Conservation (phyloP, 495 filamentous ascomycete genomes). For the Parathielavia hyrcaniae region DNA sequence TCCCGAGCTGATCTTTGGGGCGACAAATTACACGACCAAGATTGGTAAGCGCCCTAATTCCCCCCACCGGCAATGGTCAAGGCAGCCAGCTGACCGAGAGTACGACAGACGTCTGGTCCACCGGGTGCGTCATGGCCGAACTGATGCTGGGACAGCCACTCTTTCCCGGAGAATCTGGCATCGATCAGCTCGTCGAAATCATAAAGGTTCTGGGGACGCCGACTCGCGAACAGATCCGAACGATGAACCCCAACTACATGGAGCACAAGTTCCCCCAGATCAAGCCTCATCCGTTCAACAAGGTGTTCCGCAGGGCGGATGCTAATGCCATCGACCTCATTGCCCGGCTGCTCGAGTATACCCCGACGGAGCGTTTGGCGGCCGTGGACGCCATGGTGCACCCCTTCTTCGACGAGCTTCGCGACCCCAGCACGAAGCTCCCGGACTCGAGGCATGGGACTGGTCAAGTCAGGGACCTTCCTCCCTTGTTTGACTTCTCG, state of each 20-base stretch:
- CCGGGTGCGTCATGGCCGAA: slow-evolving; percentile 98
- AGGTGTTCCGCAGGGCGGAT: slow-evolving; percentile 95
- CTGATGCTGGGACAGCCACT: slow-evolving; percentile 97
- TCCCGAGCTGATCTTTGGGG: slow-evolving; percentile 96
- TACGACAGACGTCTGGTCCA: slow-evolving; percentile 92
- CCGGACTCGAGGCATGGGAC: slow-evolving; percentile 89
- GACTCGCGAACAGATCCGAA: slow-evolving; percentile 97
- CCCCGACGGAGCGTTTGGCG: slow-evolving; percentile 87
- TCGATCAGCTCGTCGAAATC: slow-evolving; percentile 97
- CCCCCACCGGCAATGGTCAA: not conserved
- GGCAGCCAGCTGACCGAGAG: slow-evolving; percentile 9
- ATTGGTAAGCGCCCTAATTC: slow-evolving; percentile 63
- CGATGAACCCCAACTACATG: slow-evolving; percentile 99
- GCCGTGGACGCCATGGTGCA: slow-evolving; percentile 97
- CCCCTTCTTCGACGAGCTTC: slow-evolving; percentile 95
- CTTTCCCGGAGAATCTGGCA: slow-evolving; percentile 98
- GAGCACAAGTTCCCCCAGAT: slow-evolving; percentile 99
- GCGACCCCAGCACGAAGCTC: slow-evolving; percentile 78
- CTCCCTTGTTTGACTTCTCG: slow-evolving; percentile 85
- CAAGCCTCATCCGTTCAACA: slow-evolving; percentile 98
- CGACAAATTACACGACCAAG: slow-evolving; percentile 99
- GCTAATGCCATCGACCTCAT: slow-evolving; percentile 91
- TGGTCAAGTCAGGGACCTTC: slow-evolving; percentile 68
- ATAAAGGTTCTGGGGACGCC: slow-evolving; percentile 99
- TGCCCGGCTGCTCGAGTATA: slow-evolving; percentile 89